These are phyloP conservation scores for Conticribra guillardii DNA, from an alignment of 108 stramenopile genomes.

Conservation along the genomic window DNA sequence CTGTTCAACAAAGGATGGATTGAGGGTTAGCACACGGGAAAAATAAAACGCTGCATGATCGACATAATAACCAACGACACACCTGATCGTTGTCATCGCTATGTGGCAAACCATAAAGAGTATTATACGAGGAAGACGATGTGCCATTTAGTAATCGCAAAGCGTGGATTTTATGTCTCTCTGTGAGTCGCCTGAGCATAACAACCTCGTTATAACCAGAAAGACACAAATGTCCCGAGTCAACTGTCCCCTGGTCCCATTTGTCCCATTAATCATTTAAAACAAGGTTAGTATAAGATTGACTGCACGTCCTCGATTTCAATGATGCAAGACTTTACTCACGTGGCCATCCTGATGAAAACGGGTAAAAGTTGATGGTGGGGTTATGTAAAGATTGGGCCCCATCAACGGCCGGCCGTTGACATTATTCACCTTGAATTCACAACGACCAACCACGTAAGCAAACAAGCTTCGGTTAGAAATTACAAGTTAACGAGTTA, in stretches of 20 bases:
- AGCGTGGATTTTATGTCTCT: constrained; percentile 75
- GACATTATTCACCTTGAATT: constrained; percentile 45
- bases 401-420: constrained; percentile 81
- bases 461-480: neutral
- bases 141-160: constrained; percentile 40
- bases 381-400: constrained; percentile 82
- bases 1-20: constrained; percentile 20
- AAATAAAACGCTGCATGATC: too few species aligned
- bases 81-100: too few species aligned
- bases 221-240: constrained; percentile 79
- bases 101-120: constrained; percentile 69
- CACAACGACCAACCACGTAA: neutral
- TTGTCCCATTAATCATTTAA: neutral
- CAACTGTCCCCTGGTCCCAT: constrained; percentile 77
- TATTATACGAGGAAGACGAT: constrained; percentile 39
- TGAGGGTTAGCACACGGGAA: too few species aligned
- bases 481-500: constrained; percentile 32
- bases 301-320: too few species aligned
- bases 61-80: too few species aligned
- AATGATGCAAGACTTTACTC: neutral
- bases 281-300: too few species aligned
- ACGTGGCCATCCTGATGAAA: constrained; percentile 84
- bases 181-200: constrained; percentile 77
- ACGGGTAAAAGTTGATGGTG: constrained; percentile 69
- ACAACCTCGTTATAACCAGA: constrained; percentile 87